These are phyloP conservation scores for Chrysoporthe puriensis DNA, from an alignment of 2,329 filamentous ascomycete species.

Conservation along the genomic window DNA sequence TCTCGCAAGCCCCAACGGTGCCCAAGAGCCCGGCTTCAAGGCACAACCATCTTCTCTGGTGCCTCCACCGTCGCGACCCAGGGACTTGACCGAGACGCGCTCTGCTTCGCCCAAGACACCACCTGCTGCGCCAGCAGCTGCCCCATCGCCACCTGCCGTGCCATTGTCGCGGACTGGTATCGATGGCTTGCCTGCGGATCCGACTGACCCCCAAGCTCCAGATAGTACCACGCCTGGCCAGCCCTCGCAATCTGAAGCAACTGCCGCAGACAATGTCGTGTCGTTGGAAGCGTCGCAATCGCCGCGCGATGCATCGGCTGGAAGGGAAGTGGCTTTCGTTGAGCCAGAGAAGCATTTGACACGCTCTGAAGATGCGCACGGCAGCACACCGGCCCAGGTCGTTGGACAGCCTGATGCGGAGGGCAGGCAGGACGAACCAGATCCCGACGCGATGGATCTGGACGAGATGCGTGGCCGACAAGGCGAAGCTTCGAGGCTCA, in stretches of 20 bases:
- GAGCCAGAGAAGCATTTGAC: slow-evolving; percentile 16
- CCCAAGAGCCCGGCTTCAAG: slow-evolving; percentile 8
- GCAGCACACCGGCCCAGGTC: not conserved
- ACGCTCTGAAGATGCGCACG: slow-evolving; percentile 3
- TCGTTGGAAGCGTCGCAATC: not conserved
- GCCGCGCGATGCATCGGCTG: slow-evolving; percentile 10
- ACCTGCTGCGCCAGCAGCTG: not conserved
- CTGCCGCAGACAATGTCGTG: not conserved
- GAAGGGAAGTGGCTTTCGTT: slow-evolving; percentile 23
- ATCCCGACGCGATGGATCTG: slow-evolving; percentile 26
- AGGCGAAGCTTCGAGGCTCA: slow-evolving; percentile 34
- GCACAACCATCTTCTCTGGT: slow-evolving; percentile 8
- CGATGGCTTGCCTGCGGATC: not conserved
- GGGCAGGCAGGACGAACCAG: slow-evolving; percentile 31
- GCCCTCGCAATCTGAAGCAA: not conserved
- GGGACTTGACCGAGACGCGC: slow-evolving; percentile 10
- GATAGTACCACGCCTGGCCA: slow-evolving; percentile 4
- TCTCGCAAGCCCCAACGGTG: not conserved
- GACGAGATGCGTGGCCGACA: slow-evolving; percentile 35
- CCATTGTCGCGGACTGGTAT: not conserved
- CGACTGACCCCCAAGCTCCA: not conserved
- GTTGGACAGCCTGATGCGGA: not conserved
- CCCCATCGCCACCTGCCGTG: not conserved
- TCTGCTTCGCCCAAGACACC: slow-evolving; percentile 11
- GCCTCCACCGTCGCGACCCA: slow-evolving; percentile 2